Base-by-base conservation (phyloP, 768 basidiomycete species). In the Lactarius akahatsu region DNA sequence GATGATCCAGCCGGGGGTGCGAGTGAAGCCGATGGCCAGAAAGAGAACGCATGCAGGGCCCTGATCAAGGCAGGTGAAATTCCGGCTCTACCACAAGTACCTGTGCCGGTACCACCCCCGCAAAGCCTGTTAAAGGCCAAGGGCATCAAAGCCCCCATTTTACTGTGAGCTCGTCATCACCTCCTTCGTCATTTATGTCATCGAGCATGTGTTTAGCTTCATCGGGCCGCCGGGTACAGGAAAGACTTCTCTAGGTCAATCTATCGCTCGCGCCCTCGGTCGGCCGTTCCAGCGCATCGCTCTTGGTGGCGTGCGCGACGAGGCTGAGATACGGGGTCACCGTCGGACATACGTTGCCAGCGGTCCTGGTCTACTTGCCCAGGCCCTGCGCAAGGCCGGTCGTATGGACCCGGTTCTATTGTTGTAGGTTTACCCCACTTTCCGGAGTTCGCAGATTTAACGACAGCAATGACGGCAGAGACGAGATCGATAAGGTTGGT, bases 341-440 rank as follows among this genome's bases (percentile, higher is more conserved):
- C 77, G 83, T 73, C 81, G 96, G 96, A 98, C 96, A 28, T 98
- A 97, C 72, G 94, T 94, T n/a, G 92, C 91, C 20, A 90, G 88
- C 61, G 90, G 91, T 0, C 92, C 92, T 0, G 92, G 92, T 3
- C 75, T 90, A 61, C 89, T 97, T 57, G 90, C 94, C 2, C 92
- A 95, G 74, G 92, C 92, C 1, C 77, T 97, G 69, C 81, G 92
- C 41, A 94, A 92, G 72, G 91, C 92, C 0, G 92, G 92, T 8
- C 80, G 92, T 57, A 77, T 80, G 34, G 94, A 97, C 75, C 86
- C 28, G 28, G 28, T 28, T 28, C 28, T 28, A 28, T 28, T 28
- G 2, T 28, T 28, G 28, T 28, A 28, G 2, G 28, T 28, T 1
- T 57, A 36, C 50, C 34, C 63, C 59, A 11, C 26, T 23, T 41